Evolutionary conservation across 768 basidiomycete species (phyloP).

Genomic region (Suillus hirtellus): DNA sequence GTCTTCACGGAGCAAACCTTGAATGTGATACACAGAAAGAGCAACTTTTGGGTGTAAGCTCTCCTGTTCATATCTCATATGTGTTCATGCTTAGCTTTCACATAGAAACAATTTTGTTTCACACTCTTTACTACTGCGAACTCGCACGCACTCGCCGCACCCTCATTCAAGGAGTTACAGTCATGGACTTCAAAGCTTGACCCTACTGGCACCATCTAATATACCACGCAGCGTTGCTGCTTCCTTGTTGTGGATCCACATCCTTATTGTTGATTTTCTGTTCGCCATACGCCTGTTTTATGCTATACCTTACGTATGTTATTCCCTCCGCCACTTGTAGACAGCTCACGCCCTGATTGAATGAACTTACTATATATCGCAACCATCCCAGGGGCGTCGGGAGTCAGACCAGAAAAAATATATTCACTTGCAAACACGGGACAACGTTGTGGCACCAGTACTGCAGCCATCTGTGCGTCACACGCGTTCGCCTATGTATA

Average conservation of each 20-base stretch:
- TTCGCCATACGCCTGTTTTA: conserved; percentile 22
- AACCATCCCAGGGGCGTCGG: not conserved
- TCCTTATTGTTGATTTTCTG: conserved; percentile 18
- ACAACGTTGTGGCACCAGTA: not conserved
- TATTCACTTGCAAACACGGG: not conserved
- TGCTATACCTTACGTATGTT: conserved; percentile 29
- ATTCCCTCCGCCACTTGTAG: conserved; percentile 5
- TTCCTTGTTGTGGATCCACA: conserved; percentile 4
- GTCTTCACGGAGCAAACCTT: conserved; percentile 80
- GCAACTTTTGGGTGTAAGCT: conserved; percentile 77
- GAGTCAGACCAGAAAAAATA: not conserved
- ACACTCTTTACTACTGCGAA: conserved; percentile 91
- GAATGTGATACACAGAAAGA: conserved; percentile 88
- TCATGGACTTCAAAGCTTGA: conserved; percentile 86
- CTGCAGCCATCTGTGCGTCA: not conserved
- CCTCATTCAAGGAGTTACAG: conserved; percentile 77
- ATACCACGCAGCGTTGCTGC: conserved; percentile 17
- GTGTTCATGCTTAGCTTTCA: conserved; percentile 10
- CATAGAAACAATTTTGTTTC: conserved; percentile 81
- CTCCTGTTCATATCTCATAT: not conserved
- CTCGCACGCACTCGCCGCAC: conserved; percentile 85
- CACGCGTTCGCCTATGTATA: not conserved
- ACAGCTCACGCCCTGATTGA: conserved; percentile 1
- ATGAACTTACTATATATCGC: not conserved
- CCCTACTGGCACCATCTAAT: conserved; percentile 66